Base-by-base conservation (phyloP, 495 filamentous ascomycete genomes). In the Neurospora sp. region DNA sequence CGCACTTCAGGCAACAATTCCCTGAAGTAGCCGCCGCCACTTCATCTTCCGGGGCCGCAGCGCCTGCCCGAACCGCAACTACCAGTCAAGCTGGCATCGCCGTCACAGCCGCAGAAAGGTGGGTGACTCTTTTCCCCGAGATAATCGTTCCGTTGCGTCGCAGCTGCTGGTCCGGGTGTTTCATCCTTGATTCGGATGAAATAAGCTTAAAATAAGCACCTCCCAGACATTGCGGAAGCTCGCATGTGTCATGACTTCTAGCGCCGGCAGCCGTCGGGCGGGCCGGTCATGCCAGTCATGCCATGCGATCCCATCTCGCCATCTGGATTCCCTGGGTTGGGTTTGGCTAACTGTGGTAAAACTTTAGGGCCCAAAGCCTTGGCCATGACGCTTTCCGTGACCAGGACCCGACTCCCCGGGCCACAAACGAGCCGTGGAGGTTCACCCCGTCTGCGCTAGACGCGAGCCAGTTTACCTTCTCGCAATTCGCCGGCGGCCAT, bases 361-460 rank as follows among this genome's bases (percentile, higher is more conserved):
- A 38, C 6, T 42, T 38, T 78, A 85, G 84, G 75, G 77, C 80
- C 71, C 82, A 82, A 70, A 80, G 69, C 72, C 39, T 83, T 69
- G 77, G 74, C 73, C 84, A 84, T 78, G 85, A 85, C 71, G 81
- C 79, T 3, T 86, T 93, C 79, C 94, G 94, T 83, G 91, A 94
- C 81, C 87, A 90, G 73, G 92, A 97, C 77, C 90, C 91, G 6
- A 95, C 92, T 1, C 93, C 93, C 5, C 88, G 90, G 77, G 92
- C 89, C 39, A 84, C 90, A 9, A 89, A 90, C 73, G 94, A 97
- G 73, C 87, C 86, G 72, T 92, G 94, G 86, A 86, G 92, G 69
- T 96, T 96, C 79, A 96, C 94, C 3, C 92, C 94, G 11, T 94
- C 94, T 24, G 86, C 94, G 39, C 86, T 98, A 78, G 95, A 98